Conservation (phyloP, 1,284 basidiomycete species). For the Mycena sp. region DNA sequence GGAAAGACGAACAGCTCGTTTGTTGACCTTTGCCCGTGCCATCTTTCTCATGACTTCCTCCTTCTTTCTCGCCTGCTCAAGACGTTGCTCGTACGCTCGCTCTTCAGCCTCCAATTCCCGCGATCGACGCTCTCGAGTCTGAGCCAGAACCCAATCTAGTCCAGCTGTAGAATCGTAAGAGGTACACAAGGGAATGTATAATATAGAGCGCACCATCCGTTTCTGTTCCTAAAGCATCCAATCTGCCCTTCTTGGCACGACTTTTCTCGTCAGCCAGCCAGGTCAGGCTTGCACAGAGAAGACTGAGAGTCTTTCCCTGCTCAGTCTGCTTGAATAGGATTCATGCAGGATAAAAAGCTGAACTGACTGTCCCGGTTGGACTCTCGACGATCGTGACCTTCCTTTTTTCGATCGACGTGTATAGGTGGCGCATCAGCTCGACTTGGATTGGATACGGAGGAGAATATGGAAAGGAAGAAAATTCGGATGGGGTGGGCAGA, state of each 20-base stretch:
- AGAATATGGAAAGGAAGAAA: slow-evolving; percentile 83
- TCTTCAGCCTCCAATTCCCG: slow-evolving; percentile 75
- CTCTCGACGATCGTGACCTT: slow-evolving; percentile 87
- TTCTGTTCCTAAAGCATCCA: slow-evolving; percentile 52
- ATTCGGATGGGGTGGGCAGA: slow-evolving; percentile 70
- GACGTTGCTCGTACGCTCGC: slow-evolving; percentile 65
- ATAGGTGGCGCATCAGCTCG: slow-evolving; percentile 90
- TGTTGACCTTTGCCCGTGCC: slow-evolving; percentile 64
- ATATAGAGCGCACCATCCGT: slow-evolving; percentile 39
- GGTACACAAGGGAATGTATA: neutral
- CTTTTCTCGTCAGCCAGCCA: slow-evolving; percentile 81
- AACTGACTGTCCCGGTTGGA: slow-evolving; percentile 82
- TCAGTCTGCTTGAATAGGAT: neutral
- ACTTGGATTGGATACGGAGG: slow-evolving; percentile 90
- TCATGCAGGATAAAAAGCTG: neutral
- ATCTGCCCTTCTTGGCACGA: slow-evolving; percentile 70
- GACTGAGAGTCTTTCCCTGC: slow-evolving; percentile 87
- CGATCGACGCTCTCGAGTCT: slow-evolving; percentile 72
- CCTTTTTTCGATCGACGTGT: slow-evolving; percentile 78
- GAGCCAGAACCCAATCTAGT: slow-evolving; percentile 85
- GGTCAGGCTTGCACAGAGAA: slow-evolving; percentile 82
- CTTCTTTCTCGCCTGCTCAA: slow-evolving; percentile 67
- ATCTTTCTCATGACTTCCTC: slow-evolving; percentile 68
- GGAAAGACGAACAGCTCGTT: slow-evolving; percentile 61
- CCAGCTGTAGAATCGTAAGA: slow-evolving; percentile 48